Conservation (phyloP, 371 early-diverging fungal genomes). For the Mucor piriformis region DNA sequence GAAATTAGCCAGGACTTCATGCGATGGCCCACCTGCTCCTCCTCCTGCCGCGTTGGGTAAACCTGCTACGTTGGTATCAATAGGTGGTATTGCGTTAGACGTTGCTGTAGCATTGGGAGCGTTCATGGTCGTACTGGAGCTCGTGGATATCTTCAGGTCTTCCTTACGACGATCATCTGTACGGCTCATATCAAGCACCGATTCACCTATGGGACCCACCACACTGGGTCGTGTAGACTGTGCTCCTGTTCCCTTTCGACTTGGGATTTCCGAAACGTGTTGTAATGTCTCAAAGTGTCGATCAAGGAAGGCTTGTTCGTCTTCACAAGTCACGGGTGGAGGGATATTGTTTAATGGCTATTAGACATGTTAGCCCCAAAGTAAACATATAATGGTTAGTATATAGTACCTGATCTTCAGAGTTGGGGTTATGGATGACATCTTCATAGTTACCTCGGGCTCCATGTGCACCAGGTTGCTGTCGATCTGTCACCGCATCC, state of each 20-base stretch:
- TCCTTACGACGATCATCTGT: not conserved
- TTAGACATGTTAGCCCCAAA: too few species aligned
- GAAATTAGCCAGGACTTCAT: constrained; percentile 85
- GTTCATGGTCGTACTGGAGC: not conserved
- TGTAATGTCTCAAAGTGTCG: constrained; percentile 73
- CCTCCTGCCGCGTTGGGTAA: constrained; percentile 13
- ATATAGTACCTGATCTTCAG: constrained; percentile 40
- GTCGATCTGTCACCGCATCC: constrained; percentile 33
- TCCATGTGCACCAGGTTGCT: constrained; percentile 34
- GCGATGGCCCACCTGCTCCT: constrained; percentile 40
- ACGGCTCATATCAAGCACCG: constrained; percentile 15
- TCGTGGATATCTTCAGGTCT: not conserved
- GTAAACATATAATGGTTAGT: not conserved
- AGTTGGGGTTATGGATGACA: constrained; percentile 39
- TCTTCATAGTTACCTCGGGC: constrained; percentile 49
- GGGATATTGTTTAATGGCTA: constrained; percentile 36
- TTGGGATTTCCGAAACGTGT: constrained; percentile 34
- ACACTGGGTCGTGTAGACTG: constrained; percentile 29
- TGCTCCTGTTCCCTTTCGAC: constrained; percentile 33
- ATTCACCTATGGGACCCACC: constrained; percentile 36
- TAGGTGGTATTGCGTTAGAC: constrained; percentile 15
- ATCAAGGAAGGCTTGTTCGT: constrained; percentile 84
- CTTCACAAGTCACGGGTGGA: constrained; percentile 66
- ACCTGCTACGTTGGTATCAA: constrained; percentile 9
- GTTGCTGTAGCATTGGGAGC: constrained; percentile 1